Percentiles rank a stretch among this genome's conserved stretches.
Evolutionary conservation across 1,139 yeast genomes (phyloP).

Genomic region (Magnusiomyces suaveolens): DNA sequence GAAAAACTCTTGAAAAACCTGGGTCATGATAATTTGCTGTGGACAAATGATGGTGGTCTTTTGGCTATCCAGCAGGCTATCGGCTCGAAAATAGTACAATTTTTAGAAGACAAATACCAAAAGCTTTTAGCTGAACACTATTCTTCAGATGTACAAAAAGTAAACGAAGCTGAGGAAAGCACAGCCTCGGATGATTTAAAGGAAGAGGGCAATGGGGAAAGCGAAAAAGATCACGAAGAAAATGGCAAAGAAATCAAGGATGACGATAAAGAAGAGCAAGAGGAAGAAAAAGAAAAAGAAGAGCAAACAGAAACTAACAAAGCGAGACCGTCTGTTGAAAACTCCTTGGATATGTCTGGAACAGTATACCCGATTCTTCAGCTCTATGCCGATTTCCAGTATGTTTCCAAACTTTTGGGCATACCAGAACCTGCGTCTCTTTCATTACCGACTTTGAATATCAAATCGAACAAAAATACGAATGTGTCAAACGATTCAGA

Average conservation of each 20-base stretch:
- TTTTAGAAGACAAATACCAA: conserved; percentile 1
- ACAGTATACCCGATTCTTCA: neutral
- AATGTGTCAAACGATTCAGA: neutral
- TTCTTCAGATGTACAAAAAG: too few species aligned
- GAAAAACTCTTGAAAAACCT: neutral
- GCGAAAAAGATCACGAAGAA: conserved; percentile 1
- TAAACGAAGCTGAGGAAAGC: neutral
- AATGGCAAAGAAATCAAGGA: conserved; percentile 2
- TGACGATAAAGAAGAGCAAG: neutral
- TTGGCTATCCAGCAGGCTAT: conserved; percentile 10
- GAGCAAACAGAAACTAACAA: neutral
- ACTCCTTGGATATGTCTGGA: neutral
- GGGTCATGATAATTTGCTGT: conserved; percentile 19
- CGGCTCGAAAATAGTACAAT: conserved; percentile 1
- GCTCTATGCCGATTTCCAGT: neutral
- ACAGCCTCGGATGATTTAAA: conserved; percentile 1
- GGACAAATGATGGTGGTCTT: conserved; percentile 13
- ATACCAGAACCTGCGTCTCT: neutral
- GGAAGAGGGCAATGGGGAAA: neutral
- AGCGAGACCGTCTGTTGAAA: neutral
- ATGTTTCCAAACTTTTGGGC: neutral
- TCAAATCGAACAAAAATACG: neutral
- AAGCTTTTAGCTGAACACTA: neutral
- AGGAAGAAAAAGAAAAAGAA: neutral
- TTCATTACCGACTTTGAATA: neutral